A percentile compares a stretch with the other conserved stretches of the same genome.
Evolutionary conservation across 2,329 filamentous ascomycete species (phyloP).

Genomic region (Colletotrichum zoysiae): DNA sequence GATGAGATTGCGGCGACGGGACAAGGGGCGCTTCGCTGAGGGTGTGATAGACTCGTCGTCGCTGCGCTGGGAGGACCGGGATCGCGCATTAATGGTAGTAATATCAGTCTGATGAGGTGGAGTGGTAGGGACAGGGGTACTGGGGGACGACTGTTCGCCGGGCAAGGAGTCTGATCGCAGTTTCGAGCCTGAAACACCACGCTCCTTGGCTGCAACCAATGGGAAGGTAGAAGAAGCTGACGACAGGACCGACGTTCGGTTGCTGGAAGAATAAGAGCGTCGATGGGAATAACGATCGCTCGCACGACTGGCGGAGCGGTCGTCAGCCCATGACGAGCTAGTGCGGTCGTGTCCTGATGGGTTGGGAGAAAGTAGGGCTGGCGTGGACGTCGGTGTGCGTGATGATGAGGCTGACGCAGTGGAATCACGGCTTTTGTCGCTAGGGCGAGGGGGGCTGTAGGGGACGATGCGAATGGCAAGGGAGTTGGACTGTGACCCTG

Average conservation of each 20-base stretch:
- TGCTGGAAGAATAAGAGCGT: slow-evolving; percentile 47
- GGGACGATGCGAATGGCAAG: slow-evolving; percentile 62
- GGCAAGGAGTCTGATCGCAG: slow-evolving; percentile 51
- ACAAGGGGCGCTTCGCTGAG: slow-evolving; percentile 49
- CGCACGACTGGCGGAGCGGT: slow-evolving; percentile 27
- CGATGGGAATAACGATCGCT: slow-evolving; percentile 32
- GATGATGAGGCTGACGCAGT: slow-evolving; percentile 41
- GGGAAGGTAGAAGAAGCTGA: slow-evolving; percentile 44
- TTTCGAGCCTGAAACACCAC: slow-evolving; percentile 61
- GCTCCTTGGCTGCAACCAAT: slow-evolving; percentile 54
- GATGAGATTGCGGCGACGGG: slow-evolving; percentile 60
- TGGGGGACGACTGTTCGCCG: slow-evolving; percentile 50
- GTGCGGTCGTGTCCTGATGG: slow-evolving; percentile 23
- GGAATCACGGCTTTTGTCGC: slow-evolving; percentile 35
- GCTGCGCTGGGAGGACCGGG: slow-evolving; percentile 42
- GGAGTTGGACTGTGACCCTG: slow-evolving; percentile 57
- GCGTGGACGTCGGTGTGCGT: slow-evolving; percentile 34
- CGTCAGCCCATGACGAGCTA: slow-evolving; percentile 24
- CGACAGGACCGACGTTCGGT: slow-evolving; percentile 31
- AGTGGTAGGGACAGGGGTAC: slow-evolving; percentile 53
- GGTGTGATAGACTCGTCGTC: slow-evolving; percentile 43
- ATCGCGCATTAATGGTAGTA: slow-evolving; percentile 54
- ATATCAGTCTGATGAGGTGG: slow-evolving; percentile 56
- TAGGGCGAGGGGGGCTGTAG: slow-evolving; percentile 60
- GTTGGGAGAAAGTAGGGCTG: slow-evolving; percentile 32